Evolutionary conservation across 1,139 yeast genomes (phyloP).

Genomic region (Magnusiomyces paraingens): DNA sequence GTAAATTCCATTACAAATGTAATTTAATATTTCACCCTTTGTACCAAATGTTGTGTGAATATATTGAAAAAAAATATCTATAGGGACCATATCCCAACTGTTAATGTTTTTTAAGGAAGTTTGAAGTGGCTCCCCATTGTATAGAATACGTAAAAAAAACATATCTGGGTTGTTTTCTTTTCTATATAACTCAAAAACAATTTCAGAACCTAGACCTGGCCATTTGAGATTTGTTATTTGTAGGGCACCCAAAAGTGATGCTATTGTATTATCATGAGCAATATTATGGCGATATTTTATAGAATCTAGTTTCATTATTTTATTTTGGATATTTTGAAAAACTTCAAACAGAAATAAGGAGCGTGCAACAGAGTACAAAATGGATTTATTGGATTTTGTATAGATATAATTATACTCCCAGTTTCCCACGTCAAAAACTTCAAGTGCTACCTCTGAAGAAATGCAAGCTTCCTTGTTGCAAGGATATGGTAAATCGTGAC

Average conservation of each 20-base stretch:
- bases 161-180: constrained; percentile 18
- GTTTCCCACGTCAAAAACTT: constrained; percentile 37
- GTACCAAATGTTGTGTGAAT: neutral
- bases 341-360: constrained; percentile 34
- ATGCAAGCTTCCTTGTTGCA: constrained; percentile 27
- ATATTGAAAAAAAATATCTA: constrained; percentile 3
- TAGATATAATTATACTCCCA: constrained; percentile 37
- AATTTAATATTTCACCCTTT: neutral
- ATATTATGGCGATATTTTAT: constrained; percentile 35
- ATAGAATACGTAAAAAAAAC: constrained; percentile 30
- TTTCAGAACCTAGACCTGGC: constrained; percentile 43
- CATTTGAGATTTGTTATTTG: constrained; percentile 34
- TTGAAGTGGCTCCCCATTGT: constrained; percentile 29
- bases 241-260: constrained; percentile 34
- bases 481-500: constrained; percentile 33
- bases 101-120: constrained; percentile 2
- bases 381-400: constrained; percentile 31
- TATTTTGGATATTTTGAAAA: constrained; percentile 26
- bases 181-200: constrained; percentile 33
- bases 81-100: constrained; percentile 4
- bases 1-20: neutral
- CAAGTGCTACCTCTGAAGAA: constrained; percentile 29
- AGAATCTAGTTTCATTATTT: constrained; percentile 24
- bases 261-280: constrained; percentile 40
- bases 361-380: constrained; percentile 30